Base-by-base conservation (phyloP, 148 eudicot genomes). In the Vaccinium darrowii region DNA sequence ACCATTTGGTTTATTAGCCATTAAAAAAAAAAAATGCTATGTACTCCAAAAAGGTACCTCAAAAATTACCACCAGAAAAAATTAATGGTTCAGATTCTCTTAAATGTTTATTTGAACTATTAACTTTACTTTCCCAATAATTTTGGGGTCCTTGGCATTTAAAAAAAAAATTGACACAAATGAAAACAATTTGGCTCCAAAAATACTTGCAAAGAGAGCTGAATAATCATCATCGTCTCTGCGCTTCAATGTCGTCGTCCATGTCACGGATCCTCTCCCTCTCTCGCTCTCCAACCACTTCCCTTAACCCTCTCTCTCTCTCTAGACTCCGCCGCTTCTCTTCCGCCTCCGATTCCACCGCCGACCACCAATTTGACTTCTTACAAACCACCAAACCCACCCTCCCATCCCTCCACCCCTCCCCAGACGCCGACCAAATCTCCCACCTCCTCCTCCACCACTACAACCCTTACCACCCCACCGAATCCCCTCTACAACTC, bases 391-490 rank as follows among this genome's bases (percentile, higher is more conserved):
- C 53, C 2, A 88, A 88, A 86, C 93, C 90, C 60, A 25, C 25
- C 14, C 90, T 95, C 7, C 98, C 98, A 23, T 36, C 87, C 2
- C 82, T 93, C 71, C 79, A 88, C 50, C 93, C 89, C 76, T 88
- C 93, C 1, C 53, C 71, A 10, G 93, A 91, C 49, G 97, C 97
- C 0, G 94, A 92, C 13, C 71, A 84, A 6, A 85, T 96, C 82
- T 90, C 98, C 83, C 87, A 89, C 80, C 69, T 96, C 81, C 87
- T 96, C 72, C 89, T 95, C 82, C 88, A 88, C 15, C 98, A 96
- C 84, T 98, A 95, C 92, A 96, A 96, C 94, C 98, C 99, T 9
- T 96, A 90, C 78, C 99, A 96, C 92, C 79, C 93, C 83, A 91
- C 91, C 91, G 99, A 96, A 75, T 93, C 99, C 18, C 91, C 98